These are phyloP conservation scores for Corymbia citriodora DNA, from an alignment of 441 rosid genomes.

Conservation along the genomic window DNA sequence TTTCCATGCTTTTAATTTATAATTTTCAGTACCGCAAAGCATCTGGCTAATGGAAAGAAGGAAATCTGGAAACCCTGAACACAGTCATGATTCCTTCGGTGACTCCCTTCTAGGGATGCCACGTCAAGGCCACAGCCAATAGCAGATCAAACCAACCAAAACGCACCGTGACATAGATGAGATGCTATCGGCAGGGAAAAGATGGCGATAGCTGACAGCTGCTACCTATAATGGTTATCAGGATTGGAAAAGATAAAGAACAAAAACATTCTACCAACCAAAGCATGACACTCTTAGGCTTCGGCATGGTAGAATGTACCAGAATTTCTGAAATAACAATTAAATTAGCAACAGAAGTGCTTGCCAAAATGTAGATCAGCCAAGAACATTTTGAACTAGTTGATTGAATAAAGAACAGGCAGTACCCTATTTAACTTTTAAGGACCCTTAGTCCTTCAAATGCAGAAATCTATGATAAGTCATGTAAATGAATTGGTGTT, in stretches of 20 bases:
- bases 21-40: background rate
- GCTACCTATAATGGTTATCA: background rate
- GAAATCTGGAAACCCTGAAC: background rate
- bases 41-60: background rate
- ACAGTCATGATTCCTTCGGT: background rate
- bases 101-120: background rate
- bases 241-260: background rate
- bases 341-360: background rate
- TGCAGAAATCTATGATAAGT: background rate
- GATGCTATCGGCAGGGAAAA: background rate
- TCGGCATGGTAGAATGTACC: background rate
- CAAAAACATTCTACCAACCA: background rate
- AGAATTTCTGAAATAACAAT: background rate
- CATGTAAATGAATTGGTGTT: background rate
- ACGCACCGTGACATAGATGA: background rate
- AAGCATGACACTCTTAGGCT: background rate
- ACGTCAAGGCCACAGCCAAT: background rate
- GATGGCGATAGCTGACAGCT: background rate
- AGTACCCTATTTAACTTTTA: background rate
- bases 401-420: background rate
- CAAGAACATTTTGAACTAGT: background rate
- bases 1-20: background rate
- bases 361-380: background rate
- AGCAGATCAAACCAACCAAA: background rate
- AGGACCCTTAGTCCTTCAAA: background rate